Percentiles rank a stretch among this genome's conserved stretches.
Evolutionary conservation across 495 filamentous ascomycete species (phyloP).

Genomic region (Podospora pseudocomata): DNA sequence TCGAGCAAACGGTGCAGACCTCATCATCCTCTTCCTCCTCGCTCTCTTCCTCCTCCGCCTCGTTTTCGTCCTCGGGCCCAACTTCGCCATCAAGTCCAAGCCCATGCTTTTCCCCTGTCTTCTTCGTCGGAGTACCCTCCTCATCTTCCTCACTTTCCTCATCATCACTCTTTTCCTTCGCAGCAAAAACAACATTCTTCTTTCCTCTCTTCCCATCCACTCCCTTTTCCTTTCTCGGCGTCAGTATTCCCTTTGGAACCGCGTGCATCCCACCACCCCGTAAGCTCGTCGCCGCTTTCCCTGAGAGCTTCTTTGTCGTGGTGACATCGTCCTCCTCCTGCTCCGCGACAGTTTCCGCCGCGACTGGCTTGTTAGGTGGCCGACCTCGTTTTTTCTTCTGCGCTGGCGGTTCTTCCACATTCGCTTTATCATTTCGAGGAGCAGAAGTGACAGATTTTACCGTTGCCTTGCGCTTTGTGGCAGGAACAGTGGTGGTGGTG

Average conservation of each 20-base stretch:
- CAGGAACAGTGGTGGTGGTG: neutral
- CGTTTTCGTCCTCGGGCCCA: slow-evolving; percentile 1
- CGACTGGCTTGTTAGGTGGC: slow-evolving; percentile 11
- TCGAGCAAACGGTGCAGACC: slow-evolving; percentile 46
- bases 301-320: neutral
- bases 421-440: neutral
- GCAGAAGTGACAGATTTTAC: neutral
- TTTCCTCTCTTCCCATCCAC: slow-evolving; percentile 17
- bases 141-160: slow-evolving; percentile 24
- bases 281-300: slow-evolving; percentile 3
- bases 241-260: slow-evolving; percentile 40
- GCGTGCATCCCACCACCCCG: slow-evolving; percentile 13
- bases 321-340: neutral
- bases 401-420: neutral
- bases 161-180: slow-evolving; percentile 9
- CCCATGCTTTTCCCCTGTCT: slow-evolving; percentile 13
- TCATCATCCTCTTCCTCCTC: slow-evolving; percentile 41
- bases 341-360: neutral
- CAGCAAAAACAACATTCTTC: slow-evolving; percentile 43
- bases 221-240: slow-evolving; percentile 33
- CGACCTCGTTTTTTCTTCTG: slow-evolving; percentile 27
- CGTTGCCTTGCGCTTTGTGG: slow-evolving; percentile 3
- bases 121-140: slow-evolving; percentile 7
- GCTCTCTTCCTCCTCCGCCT: slow-evolving; percentile 4
- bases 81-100: slow-evolving; percentile 18